phyloP scores from a whole-genome alignment of 1,284 basidiomycete genomes.

The Abortiporus biennis region DNA sequence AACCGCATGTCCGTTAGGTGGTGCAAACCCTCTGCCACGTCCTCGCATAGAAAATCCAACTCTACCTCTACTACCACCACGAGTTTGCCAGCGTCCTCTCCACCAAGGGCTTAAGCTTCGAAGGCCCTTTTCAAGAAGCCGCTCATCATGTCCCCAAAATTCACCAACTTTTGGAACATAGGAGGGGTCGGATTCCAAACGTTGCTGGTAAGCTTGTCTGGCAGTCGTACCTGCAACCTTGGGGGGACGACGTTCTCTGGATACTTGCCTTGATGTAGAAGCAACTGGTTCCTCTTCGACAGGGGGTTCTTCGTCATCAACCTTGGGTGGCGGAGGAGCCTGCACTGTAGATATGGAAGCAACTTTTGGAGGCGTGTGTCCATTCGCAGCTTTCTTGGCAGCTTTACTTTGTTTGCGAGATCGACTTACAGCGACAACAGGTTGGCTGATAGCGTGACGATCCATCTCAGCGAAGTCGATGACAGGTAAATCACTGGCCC shows the following conservation, averaged over 20 bases:
- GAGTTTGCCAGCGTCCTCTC: slow-evolving; percentile 70
- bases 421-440: slow-evolving; percentile 15
- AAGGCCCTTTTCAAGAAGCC: slow-evolving; percentile 68
- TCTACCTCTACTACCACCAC: slow-evolving; percentile 57
- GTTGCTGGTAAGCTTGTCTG: slow-evolving; percentile 72
- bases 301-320: slow-evolving; percentile 8
- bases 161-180: slow-evolving; percentile 83
- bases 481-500: slow-evolving; percentile 59
- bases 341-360: slow-evolving; percentile 16
- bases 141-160: slow-evolving; percentile 91
- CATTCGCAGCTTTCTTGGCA: slow-evolving; percentile 16
- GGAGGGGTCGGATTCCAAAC: slow-evolving; percentile 75
- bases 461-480: slow-evolving; percentile 73
- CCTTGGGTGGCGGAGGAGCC: slow-evolving; percentile 12
- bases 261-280: slow-evolving; percentile 15
- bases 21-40: slow-evolving; percentile 22
- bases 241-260: slow-evolving; percentile 12
- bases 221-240: slow-evolving; percentile 51
- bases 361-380: slow-evolving; percentile 3
- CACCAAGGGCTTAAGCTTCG: slow-evolving; percentile 77
- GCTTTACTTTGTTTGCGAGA: slow-evolving; percentile 21
- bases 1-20: not conserved
- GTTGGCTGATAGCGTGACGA: slow-evolving; percentile 16
- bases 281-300: slow-evolving; percentile 23
- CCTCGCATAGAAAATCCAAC: slow-evolving; percentile 46